A percentile compares a stretch with the other conserved stretches of the same genome.
Evolutionary conservation across 306 rosid species (phyloP).

Genomic region (Vigna unguiculata): DNA sequence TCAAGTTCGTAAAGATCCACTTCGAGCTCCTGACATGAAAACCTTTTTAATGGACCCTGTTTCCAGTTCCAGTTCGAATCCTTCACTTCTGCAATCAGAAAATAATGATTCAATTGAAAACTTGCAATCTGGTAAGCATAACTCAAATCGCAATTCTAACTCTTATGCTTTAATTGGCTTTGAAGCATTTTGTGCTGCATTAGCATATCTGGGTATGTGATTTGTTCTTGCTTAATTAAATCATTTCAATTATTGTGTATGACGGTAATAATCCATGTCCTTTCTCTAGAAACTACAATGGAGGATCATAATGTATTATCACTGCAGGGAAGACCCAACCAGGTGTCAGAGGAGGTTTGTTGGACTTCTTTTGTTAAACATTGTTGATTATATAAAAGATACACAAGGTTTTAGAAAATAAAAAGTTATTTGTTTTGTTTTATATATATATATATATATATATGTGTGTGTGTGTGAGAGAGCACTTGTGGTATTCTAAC

Average conservation of each 20-base stretch:
- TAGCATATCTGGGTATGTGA: neutral
- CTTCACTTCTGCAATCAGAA: neutral
- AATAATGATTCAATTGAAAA: conserved; percentile 24
- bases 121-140: neutral
- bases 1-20: conserved; percentile 1
- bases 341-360: conserved; percentile 37
- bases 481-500: too few species aligned
- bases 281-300: conserved; percentile 27
- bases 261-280: conserved; percentile 13
- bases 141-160: conserved; percentile 3
- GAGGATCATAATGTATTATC: conserved; percentile 39
- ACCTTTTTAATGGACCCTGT: conserved; percentile 38
- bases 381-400: too few species aligned
- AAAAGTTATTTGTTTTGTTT: too few species aligned
- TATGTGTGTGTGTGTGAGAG: too few species aligned
- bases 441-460: too few species aligned
- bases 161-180: conserved; percentile 18
- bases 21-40: neutral
- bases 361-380: conserved; percentile 9
- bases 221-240: neutral
- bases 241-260: conserved; percentile 7
- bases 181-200: neutral
- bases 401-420: too few species aligned
- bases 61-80: neutral
- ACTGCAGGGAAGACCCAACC: neutral